A percentile compares a stretch with the other conserved stretches of the same genome.
Conservation (phyloP, 441 rosid genomes). For the Syzygium malaccense region DNA sequence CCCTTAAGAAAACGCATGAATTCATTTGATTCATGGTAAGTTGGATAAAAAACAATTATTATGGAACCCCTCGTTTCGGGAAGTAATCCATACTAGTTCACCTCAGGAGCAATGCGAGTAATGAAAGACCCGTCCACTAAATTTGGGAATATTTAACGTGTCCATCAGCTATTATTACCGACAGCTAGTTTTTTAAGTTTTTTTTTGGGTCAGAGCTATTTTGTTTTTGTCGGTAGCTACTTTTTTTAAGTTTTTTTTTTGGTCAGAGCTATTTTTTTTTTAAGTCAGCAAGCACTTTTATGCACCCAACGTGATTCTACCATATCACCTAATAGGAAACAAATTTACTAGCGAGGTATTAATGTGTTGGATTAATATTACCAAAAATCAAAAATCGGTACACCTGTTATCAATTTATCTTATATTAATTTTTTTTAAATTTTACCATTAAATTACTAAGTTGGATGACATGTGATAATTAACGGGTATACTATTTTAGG, state of each 20-base stretch:
- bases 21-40: too few relatives aligned
- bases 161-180: background rate
- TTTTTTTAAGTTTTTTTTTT: background rate
- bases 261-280: background rate
- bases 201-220: too few relatives aligned
- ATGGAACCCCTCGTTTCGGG: background rate
- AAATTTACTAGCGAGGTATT: background rate
- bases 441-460: too few relatives aligned
- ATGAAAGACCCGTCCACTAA: background rate
- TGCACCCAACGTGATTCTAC: background rate
- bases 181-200: too few relatives aligned
- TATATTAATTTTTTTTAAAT: too few relatives aligned
- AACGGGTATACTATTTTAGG: too few relatives aligned
- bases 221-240: too few relatives aligned
- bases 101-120: background rate
- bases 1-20: background rate
- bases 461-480: too few relatives aligned
- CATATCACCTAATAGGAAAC: background rate
- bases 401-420: too few relatives aligned
- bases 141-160: background rate
- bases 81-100: background rate
- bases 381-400: too few relatives aligned
- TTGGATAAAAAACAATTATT: too few relatives aligned
- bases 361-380: background rate
- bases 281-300: background rate